Conservation (phyloP, 306 rosid genomes). For the Sindora glabra region DNA sequence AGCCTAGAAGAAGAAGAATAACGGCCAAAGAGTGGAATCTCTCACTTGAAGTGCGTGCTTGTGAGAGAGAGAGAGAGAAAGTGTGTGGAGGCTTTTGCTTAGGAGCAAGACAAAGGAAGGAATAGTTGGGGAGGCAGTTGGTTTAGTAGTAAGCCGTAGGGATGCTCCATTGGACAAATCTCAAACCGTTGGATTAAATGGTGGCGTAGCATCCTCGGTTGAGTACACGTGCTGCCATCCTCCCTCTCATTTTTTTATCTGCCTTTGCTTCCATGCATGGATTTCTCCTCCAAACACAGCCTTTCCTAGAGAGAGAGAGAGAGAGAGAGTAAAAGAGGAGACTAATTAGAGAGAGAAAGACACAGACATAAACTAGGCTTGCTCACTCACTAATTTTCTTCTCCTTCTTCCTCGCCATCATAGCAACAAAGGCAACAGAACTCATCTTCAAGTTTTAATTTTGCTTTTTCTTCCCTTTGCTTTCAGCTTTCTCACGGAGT, state of each 20-base stretch:
- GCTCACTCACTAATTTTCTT: conserved; percentile 26
- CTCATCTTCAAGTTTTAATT: too few species aligned
- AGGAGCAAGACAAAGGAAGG: conserved; percentile 49
- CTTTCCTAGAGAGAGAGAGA: conserved; percentile 22
- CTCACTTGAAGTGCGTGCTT: conserved; percentile 30
- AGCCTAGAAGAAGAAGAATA: conserved; percentile 18
- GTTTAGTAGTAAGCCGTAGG: conserved; percentile 18
- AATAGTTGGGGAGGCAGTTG: conserved; percentile 39
- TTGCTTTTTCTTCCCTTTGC: conserved; percentile 2
- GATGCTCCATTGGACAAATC: conserved; percentile 26
- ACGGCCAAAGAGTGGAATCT: conserved; percentile 23
- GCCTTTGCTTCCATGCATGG: conserved; percentile 70
- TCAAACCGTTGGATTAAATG: conserved; percentile 28
- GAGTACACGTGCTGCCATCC: conserved; percentile 49
- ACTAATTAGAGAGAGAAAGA: too few species aligned
- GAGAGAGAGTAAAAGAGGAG: neutral
- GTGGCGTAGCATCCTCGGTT: conserved; percentile 39
- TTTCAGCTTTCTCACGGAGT: conserved; percentile 15
- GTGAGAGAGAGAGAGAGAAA: conserved; percentile 10
- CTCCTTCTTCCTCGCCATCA: conserved; percentile 44
- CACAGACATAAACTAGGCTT: too few species aligned
- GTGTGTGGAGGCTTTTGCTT: neutral
- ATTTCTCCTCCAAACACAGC: conserved; percentile 59
- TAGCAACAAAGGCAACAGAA: conserved; percentile 35
- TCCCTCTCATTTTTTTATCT: conserved; percentile 18